These are phyloP conservation scores for Phaeosphaeriaceae sp. DNA, from an alignment of 2,329 filamentous ascomycete genomes.

Conservation along the genomic window DNA sequence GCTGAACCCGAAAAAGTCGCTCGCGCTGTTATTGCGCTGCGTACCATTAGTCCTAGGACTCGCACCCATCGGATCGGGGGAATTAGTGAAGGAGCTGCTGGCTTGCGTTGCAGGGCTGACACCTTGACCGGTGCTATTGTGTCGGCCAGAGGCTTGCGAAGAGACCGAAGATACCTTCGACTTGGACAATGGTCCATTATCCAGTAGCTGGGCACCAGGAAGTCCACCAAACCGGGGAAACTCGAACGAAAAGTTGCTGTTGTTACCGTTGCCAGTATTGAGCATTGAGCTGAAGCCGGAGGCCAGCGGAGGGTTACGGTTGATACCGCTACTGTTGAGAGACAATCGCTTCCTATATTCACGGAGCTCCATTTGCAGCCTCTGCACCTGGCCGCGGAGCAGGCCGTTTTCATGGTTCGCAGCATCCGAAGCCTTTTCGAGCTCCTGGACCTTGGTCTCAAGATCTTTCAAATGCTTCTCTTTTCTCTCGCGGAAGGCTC, in stretches of 20 bases:
- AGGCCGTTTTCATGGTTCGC: conserved; percentile 85
- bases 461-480: conserved; percentile 71
- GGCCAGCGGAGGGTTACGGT: conserved; percentile 54
- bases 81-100: conserved; percentile 31
- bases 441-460: conserved; percentile 71
- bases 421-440: conserved; percentile 82
- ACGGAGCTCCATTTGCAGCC: conserved; percentile 81
- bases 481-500: conserved; percentile 68
- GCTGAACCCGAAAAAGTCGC: conserved; percentile 31
- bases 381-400: conserved; percentile 86
- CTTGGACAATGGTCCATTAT: conserved; percentile 51
- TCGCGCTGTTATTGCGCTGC: conserved; percentile 44
- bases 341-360: conserved; percentile 91
- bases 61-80: conserved; percentile 36
- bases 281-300: conserved; percentile 55
- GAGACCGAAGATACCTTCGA: conserved; percentile 36
- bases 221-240: conserved; percentile 92
- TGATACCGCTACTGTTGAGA: conserved; percentile 59
- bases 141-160: conserved; percentile 32
- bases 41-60: conserved; percentile 45
- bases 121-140: conserved; percentile 42
- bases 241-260: conserved; percentile 91
- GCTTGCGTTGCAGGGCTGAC: conserved; percentile 47
- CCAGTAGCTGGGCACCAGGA: conserved; percentile 61
- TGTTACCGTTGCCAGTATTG: conserved; percentile 65